Evolutionary conservation across 1,284 basidiomycete genomes (phyloP).

Genomic region (Boletus sp.): DNA sequence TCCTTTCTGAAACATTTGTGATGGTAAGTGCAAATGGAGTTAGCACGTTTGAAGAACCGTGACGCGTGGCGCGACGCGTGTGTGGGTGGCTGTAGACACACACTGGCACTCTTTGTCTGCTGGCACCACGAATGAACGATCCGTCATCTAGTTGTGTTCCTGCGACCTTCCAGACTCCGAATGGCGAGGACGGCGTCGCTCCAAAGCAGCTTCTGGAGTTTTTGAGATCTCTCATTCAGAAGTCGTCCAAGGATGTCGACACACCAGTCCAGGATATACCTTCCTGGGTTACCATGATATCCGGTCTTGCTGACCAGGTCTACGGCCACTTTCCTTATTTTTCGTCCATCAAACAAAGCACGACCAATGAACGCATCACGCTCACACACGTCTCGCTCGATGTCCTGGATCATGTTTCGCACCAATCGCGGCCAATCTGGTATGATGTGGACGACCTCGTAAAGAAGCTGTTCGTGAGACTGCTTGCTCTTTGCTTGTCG

Average conservation of each 20-base stretch:
- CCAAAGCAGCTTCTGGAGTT: slow-evolving; percentile 51
- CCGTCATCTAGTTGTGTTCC: slow-evolving; percentile 39
- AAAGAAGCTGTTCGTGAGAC: slow-evolving; percentile 50
- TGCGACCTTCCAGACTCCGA: slow-evolving; percentile 44
- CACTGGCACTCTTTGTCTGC: not conserved
- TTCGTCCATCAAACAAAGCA: slow-evolving; percentile 50
- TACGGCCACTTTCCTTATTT: slow-evolving; percentile 53
- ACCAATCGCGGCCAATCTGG: slow-evolving; percentile 55
- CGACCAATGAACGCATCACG: slow-evolving; percentile 59
- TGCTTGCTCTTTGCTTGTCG: slow-evolving; percentile 56
- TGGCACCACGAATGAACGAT: slow-evolving; percentile 24
- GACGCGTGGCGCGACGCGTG: too few species aligned
- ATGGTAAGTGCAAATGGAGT: too few species aligned
- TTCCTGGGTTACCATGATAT: slow-evolving; percentile 49
- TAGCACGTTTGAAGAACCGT: too few species aligned
- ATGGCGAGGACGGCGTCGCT: slow-evolving; percentile 39
- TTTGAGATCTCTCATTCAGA: slow-evolving; percentile 45
- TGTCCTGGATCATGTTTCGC: slow-evolving; percentile 52
- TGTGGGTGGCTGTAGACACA: not conserved
- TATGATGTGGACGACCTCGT: slow-evolving; percentile 47
- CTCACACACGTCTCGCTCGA: slow-evolving; percentile 58
- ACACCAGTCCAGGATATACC: slow-evolving; percentile 35
- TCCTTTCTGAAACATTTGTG: too few species aligned
- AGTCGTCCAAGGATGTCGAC: slow-evolving; percentile 38
- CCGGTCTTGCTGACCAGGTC: slow-evolving; percentile 54